Base-by-base conservation (phyloP, 805 yeast genomes). In the Candida bentonensis region DNA sequence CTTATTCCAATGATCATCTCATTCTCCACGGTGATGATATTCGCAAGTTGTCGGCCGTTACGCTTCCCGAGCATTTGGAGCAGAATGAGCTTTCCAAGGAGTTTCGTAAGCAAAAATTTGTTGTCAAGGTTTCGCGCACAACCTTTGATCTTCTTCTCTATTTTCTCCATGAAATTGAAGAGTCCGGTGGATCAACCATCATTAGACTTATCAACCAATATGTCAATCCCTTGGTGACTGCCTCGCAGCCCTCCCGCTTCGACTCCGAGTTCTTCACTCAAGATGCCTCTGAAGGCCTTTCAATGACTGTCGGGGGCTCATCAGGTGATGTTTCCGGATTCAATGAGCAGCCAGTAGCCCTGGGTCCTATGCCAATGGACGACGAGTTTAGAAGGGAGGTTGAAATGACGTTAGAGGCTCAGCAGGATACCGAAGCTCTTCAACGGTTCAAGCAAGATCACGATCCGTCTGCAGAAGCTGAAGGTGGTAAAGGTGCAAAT, bases 141-240 rank as follows among this genome's bases (percentile, higher is more conserved):
- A 77, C 94, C 3, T 71, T 89, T 56, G 92, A 87, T 58, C 65
- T 89, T 52, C 70, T 92, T 50, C 68, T 92, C 44, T 84, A 85
- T 58, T 89, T 87, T 53, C 63, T 92, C 44, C 94, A 86, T 59
- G 96, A 89, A 57, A 85, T 87, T 59, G 96, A 87, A 61, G 81
- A 82, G 7, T 79, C 79, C 44, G 97, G 97, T 39, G 97, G 97
- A 2, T 81, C 88, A 2, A 74, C 89, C 30, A 69, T 89, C 44
- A 84, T 92, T 41, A 69, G 96, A 52, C 72, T 86, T 42, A 79
- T 92, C 49, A 92, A 92, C 65, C 88, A 86, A 63, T 78, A 85
- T 59, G 69, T 92, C 53, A 78, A 72, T 36, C 54, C 64, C 21
- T 49, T 56, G 22, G 58, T 63, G 21, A 51, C 62, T 2, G 51